Evolutionary conservation across 2,329 filamentous ascomycete species (phyloP), one percentile per base, ranked within the genome.

Genomic region (Cyclaneusma minus): DNA sequence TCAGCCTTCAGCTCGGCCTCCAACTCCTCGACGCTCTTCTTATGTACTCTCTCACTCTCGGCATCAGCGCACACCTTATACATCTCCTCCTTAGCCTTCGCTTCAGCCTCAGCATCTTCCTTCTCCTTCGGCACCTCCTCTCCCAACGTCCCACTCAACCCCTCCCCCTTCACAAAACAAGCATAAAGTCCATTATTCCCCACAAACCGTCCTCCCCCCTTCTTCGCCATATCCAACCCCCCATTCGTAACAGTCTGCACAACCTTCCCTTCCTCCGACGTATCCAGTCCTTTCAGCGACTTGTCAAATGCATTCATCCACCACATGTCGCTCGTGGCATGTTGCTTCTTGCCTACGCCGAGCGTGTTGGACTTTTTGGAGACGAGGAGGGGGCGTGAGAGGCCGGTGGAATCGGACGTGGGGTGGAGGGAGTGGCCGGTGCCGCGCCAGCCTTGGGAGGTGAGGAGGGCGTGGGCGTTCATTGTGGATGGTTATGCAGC

Each of bases 281-380:
- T 71, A 45, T 80, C 77, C 28, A 93, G 63, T 4, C 76, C 79
- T 50, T 89, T 79, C 37, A 94, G 58, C 29, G 85, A 84, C 48
- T 84, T 75, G 52, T 95, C 87, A 40, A 93, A 94, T 7, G 89
- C 89, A 31, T 82, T 77, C 52, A 93, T 64, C 89, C 89, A 98
- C 89, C 89, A 98, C 49, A 93, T 84, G 47, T 94, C 87, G 40
- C 62, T 68, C 51, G 63, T 60, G 13, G 35, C 36, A 30, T 65
- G 64, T 37, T 68, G 68, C 49, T 81, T 83, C 47, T 80, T 73
- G 29, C 87, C 87, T 4, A 95, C 60, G 13, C 87, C 87, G 28
- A 80, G 62, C 15, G 67, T 77, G 50, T 92, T 79, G 41, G 75
- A 65, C 52, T 92, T 92, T 41, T 80, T 76, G 32, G 78, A 73